Percentiles rank a stretch among this genome's conserved stretches.
These are phyloP conservation scores for Aspergillus fumigatus DNA, from an alignment of 2,329 filamentous ascomycete species.

Conservation along the genomic window DNA sequence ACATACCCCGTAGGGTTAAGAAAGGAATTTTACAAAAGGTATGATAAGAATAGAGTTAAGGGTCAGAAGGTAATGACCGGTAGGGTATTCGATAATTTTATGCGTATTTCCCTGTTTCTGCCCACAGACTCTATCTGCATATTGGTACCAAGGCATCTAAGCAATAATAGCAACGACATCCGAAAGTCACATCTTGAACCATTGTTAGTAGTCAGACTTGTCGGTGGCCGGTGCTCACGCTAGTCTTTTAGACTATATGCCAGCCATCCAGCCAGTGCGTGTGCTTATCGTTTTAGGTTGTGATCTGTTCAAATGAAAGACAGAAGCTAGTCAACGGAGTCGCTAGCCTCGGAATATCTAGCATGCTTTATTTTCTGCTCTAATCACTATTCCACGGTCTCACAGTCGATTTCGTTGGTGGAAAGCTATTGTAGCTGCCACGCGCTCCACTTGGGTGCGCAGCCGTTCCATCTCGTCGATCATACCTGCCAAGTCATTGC, in stretches of 20 bases:
- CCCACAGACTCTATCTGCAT: neutral
- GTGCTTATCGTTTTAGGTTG: constrained; percentile 7
- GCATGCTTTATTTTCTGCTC: neutral
- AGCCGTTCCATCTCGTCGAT: constrained; percentile 34
- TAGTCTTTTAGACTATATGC: constrained; percentile 9
- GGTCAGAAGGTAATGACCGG: no score
- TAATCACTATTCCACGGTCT: constrained; percentile 1
- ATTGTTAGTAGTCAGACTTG: neutral
- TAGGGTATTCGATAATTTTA: neutral
- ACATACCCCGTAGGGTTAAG: neutral
- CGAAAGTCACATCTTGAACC: neutral
- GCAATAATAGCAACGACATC: neutral
- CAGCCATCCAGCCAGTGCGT: constrained; percentile 13
- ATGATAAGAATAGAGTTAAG: neutral
- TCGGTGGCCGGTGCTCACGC: constrained; percentile 11
- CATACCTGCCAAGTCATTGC: constrained; percentile 27
- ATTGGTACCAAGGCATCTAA: neutral
- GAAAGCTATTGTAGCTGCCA: constrained; percentile 23
- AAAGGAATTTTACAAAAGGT: neutral
- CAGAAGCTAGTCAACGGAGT: neutral
- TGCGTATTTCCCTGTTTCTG: neutral
- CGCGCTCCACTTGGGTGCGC: constrained; percentile 32
- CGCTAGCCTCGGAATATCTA: neutral
- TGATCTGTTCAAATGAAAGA: neutral
- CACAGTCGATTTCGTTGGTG: constrained; percentile 16